phyloP scores from a whole-genome alignment of 371 early-diverging fungal species.

The Zopfochytrium polystomum region DNA sequence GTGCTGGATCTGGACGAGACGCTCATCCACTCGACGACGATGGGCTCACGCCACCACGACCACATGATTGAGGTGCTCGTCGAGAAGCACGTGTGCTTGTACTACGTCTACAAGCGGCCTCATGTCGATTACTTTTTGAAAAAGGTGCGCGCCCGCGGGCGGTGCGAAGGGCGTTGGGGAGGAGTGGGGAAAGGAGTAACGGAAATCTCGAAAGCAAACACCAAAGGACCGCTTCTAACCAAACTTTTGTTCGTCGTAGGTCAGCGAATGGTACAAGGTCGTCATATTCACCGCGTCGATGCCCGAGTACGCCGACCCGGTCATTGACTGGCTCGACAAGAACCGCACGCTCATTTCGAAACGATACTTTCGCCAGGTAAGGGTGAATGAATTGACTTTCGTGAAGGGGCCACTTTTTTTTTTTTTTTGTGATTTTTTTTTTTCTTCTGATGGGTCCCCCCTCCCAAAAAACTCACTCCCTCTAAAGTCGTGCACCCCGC shows the following conservation, averaged over 20 bases:
- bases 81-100: constrained; percentile 83
- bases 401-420: no score
- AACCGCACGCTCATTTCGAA: constrained; percentile 68
- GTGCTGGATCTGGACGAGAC: constrained; percentile 97
- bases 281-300: constrained; percentile 97
- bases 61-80: constrained; percentile 87
- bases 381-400: constrained; percentile 40
- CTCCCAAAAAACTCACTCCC: not conserved
- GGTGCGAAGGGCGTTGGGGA: not conserved
- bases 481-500: constrained; percentile 15
- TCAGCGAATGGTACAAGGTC: constrained; percentile 94
- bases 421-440: no score
- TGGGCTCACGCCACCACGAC: constrained; percentile 58
- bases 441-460: not conserved
- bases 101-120: constrained; percentile 95
- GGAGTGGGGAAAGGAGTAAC: not conserved
- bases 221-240: no score
- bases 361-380: constrained; percentile 85
- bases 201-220: not conserved
- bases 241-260: no score
- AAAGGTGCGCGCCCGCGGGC: constrained; percentile 54
- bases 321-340: constrained; percentile 91
- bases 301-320: constrained; percentile 97
- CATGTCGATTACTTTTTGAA: constrained; percentile 91
- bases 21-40: constrained; percentile 87